Evolutionary conservation across 371 early-diverging fungal species (phyloP).

Genomic region (Umbelopsis sp.): DNA sequence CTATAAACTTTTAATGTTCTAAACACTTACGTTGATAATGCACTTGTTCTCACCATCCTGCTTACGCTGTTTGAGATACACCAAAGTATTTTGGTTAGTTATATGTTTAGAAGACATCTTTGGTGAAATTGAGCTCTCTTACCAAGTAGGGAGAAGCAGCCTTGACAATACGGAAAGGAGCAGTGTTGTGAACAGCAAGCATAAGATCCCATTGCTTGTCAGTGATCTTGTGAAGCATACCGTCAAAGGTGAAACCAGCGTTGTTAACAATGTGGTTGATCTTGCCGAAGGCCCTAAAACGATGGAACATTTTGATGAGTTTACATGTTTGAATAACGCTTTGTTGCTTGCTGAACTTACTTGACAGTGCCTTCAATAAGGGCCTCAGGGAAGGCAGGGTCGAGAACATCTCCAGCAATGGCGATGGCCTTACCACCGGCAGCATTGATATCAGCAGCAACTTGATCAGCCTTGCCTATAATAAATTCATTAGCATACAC

Average conservation of each 20-base stretch:
- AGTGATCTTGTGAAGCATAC: conserved; percentile 72
- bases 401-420: conserved; percentile 61
- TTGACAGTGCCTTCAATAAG: conserved; percentile 63
- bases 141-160: conserved; percentile 65
- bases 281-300: conserved; percentile 61
- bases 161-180: conserved; percentile 71
- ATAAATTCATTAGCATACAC: background rate
- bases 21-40: conserved; percentile 55
- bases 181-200: conserved; percentile 69
- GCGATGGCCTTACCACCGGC: conserved; percentile 64
- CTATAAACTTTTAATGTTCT: too few species aligned
- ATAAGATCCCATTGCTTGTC: conserved; percentile 74
- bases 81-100: background rate
- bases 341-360: conserved; percentile 29
- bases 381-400: conserved; percentile 59
- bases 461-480: conserved; percentile 58
- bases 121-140: conserved; percentile 3
- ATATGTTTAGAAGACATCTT: too few species aligned
- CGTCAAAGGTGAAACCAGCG: conserved; percentile 72
- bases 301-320: background rate
- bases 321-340: background rate
- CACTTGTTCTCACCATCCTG: conserved; percentile 54
- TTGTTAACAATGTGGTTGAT: conserved; percentile 77
- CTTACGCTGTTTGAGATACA: conserved; percentile 32
- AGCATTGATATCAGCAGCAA: conserved; percentile 64